These are phyloP conservation scores for Eustoma russellianum DNA, from an alignment of 257 asterid species.

Conservation along the genomic window DNA sequence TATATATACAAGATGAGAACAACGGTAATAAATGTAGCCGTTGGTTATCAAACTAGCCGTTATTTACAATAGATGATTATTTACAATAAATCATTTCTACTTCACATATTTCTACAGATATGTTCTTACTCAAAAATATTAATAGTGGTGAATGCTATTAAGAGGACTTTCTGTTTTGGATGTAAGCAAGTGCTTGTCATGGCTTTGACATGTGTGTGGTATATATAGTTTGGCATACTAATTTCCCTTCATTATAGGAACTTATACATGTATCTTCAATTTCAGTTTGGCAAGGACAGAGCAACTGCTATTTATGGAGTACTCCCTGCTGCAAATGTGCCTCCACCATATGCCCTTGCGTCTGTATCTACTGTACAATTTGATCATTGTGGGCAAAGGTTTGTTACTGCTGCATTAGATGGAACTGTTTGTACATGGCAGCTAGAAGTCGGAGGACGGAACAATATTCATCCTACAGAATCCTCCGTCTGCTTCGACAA, in stretches of 20 bases:
- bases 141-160: too few relatives aligned
- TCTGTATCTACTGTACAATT: constrained; percentile 80
- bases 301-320: constrained; percentile 97
- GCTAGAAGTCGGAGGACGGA: constrained; percentile 98
- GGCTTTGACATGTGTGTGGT: too few relatives aligned
- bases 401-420: constrained; percentile 85
- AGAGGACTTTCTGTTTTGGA: too few relatives aligned
- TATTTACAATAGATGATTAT: too few relatives aligned
- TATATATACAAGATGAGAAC: too few relatives aligned
- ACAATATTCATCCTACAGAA: constrained; percentile 80
- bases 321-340: constrained; percentile 93
- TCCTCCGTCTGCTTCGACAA: constrained; percentile 83
- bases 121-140: neutral
- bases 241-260: constrained; percentile 7
- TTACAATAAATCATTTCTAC: too few relatives aligned
- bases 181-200: neutral
- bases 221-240: neutral
- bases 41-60: too few relatives aligned
- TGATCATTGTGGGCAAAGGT: constrained; percentile 89
- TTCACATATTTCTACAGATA: too few relatives aligned
- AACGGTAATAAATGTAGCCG: too few relatives aligned
- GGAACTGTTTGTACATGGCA: constrained; percentile 99
- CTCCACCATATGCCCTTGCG: constrained; percentile 88
- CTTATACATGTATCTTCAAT: constrained; percentile 20
- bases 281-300: constrained; percentile 84